Evolutionary conservation across 2,329 filamentous ascomycete genomes (phyloP).

Genomic region (Xylariaceae sp.): DNA sequence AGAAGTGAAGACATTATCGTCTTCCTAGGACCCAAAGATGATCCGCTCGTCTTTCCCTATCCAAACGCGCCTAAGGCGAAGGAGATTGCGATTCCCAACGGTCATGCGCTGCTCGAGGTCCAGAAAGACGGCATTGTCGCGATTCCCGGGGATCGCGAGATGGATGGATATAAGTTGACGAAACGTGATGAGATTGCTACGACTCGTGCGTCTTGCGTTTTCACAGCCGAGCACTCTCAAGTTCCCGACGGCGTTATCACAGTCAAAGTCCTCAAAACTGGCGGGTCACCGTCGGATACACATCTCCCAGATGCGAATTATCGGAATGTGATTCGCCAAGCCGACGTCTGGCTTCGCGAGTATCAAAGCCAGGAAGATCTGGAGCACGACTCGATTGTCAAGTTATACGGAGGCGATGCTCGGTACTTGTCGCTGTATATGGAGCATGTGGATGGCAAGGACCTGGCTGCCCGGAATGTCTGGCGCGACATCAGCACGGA

Average conservation of each 20-base stretch:
- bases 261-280: slow-evolving; percentile 57
- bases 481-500: slow-evolving; percentile 47
- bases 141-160: slow-evolving; percentile 46
- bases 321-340: slow-evolving; percentile 53
- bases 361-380: slow-evolving; percentile 51
- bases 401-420: slow-evolving; percentile 54
- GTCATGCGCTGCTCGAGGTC: slow-evolving; percentile 49
- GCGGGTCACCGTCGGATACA: slow-evolving; percentile 36
- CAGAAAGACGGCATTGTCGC: slow-evolving; percentile 45
- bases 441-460: slow-evolving; percentile 55
- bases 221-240: slow-evolving; percentile 48
- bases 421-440: slow-evolving; percentile 57
- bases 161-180: slow-evolving; percentile 51
- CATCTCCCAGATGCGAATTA: slow-evolving; percentile 45
- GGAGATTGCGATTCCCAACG: slow-evolving; percentile 42
- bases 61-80: slow-evolving; percentile 44
- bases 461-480: slow-evolving; percentile 44
- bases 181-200: slow-evolving; percentile 53
- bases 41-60: slow-evolving; percentile 48
- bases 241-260: slow-evolving; percentile 52
- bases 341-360: slow-evolving; percentile 56
- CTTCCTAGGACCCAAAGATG: slow-evolving; percentile 46
- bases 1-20: slow-evolving; percentile 47
- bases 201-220: slow-evolving; percentile 51
- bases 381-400: slow-evolving; percentile 53